Evolutionary conservation across 139 green algal species (phyloP).

Genomic region (Closterium sp.): DNA sequence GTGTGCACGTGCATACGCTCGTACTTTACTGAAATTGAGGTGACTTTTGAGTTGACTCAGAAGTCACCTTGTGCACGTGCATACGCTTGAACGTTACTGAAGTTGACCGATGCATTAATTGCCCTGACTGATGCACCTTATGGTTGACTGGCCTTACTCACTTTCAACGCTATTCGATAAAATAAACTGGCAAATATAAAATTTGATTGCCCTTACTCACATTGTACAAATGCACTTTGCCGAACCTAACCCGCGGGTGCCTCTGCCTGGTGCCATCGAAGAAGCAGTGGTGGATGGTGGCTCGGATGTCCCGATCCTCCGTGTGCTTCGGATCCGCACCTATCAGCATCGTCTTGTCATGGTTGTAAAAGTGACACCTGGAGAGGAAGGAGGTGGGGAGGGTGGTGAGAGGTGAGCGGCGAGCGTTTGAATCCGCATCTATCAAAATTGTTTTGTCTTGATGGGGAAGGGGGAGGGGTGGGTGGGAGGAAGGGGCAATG

Average conservation of each 20-base stretch:
- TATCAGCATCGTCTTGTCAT: slow-evolving; percentile 37
- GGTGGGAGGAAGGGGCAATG: background rate
- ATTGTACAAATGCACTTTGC: slow-evolving; percentile 31
- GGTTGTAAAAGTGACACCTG: slow-evolving; percentile 12
- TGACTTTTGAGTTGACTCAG: no score
- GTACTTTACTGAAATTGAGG: no score
- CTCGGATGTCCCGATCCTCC: slow-evolving; percentile 19
- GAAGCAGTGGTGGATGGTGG: slow-evolving; percentile 27
- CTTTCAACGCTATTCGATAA: no score
- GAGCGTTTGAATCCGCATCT: background rate
- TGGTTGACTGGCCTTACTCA: no score
- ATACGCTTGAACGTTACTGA: no score
- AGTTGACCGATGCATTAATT: no score
- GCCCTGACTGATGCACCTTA: no score
- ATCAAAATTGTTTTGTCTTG: slow-evolving; percentile 29
- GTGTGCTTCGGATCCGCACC: slow-evolving; percentile 22
- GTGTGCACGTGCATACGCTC: no score
- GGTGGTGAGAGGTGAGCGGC: background rate
- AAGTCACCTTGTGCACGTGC: no score
- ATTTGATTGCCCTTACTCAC: background rate
- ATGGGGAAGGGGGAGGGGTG: background rate
- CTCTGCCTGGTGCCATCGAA: slow-evolving; percentile 24
- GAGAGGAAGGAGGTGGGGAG: background rate
- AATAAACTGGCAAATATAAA: no score
- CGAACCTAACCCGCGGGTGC: slow-evolving; percentile 30